A percentile compares a stretch with the other conserved stretches of the same genome.
These are phyloP conservation scores for Fraxinus baroniana DNA, from an alignment of 305 asterid genomes.

Conservation along the genomic window DNA sequence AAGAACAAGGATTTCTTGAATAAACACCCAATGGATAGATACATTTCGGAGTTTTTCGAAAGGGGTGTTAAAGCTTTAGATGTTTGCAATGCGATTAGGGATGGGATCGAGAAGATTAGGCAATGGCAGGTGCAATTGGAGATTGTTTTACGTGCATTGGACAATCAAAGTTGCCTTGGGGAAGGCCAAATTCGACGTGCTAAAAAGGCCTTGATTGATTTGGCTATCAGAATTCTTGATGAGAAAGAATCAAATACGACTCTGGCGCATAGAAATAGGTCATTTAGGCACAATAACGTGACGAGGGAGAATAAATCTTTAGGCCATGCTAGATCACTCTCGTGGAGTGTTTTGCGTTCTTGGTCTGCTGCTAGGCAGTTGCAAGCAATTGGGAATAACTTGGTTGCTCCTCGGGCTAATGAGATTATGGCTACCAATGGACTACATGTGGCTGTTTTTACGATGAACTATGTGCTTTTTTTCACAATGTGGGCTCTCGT, in stretches of 20 bases:
- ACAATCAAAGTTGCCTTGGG: slow-evolving; percentile 55
- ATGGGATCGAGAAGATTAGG: slow-evolving; percentile 82
- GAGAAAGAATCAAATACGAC: slow-evolving; percentile 47
- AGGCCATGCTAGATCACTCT: slow-evolving; percentile 63
- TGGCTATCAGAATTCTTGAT: slow-evolving; percentile 73
- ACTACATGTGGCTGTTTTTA: slow-evolving; percentile 57
- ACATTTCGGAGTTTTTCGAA: slow-evolving; percentile 62
- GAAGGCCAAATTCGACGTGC: slow-evolving; percentile 94
- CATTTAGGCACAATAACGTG: slow-evolving; percentile 60
- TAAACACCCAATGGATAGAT: slow-evolving; percentile 60
- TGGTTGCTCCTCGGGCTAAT: slow-evolving; percentile 49
- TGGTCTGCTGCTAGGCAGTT: slow-evolving; percentile 92
- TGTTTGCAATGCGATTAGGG: slow-evolving; percentile 85
- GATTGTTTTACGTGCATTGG: slow-evolving; percentile 68
- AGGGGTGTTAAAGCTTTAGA: slow-evolving; percentile 80
- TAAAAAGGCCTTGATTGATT: slow-evolving; percentile 68
- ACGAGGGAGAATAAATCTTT: slow-evolving; percentile 46
- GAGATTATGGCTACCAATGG: slow-evolving; percentile 63
- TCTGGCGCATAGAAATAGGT: slow-evolving; percentile 59
- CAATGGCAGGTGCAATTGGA: slow-evolving; percentile 82
- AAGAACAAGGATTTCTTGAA: slow-evolving; percentile 38
- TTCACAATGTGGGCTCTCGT: slow-evolving; percentile 94
- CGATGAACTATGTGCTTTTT: slow-evolving; percentile 73
- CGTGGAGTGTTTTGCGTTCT: slow-evolving; percentile 84
- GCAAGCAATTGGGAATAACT: slow-evolving; percentile 70